Conservation (phyloP, 148 eudicot genomes). For the Rhododendron mucronatum region DNA sequence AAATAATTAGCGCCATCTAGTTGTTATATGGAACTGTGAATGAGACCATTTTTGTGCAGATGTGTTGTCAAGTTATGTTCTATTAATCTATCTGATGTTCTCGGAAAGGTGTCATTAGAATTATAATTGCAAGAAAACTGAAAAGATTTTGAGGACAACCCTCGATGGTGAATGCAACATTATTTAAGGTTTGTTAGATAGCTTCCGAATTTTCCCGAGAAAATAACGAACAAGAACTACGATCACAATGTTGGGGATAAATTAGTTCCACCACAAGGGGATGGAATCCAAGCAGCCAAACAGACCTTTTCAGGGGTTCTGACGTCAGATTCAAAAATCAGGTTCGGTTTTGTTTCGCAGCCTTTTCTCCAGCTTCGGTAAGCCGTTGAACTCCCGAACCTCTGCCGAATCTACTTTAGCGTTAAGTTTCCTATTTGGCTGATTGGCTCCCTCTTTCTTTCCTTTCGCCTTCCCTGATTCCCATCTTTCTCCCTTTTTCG, state of each 20-base stretch:
- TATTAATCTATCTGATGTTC: background rate
- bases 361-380: background rate
- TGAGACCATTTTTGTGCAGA: background rate
- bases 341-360: background rate
- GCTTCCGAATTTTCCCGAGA: background rate
- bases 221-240: too few relatives aligned
- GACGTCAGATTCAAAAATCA: background rate
- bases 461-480: background rate
- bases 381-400: slow-evolving; percentile 10
- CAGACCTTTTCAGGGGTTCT: background rate
- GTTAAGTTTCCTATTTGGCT: background rate
- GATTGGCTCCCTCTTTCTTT: background rate
- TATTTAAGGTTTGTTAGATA: background rate
- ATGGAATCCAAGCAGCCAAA: background rate
- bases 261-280: background rate
- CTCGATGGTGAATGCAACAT: background rate
- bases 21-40: too few relatives aligned
- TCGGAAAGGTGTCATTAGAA: too few relatives aligned
- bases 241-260: background rate
- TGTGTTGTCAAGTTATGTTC: background rate
- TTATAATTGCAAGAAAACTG: background rate
- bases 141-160: background rate
- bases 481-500: too few relatives aligned
- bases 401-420: background rate
- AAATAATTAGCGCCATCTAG: too few relatives aligned